Base-by-base conservation (phyloP, 2,329 filamentous ascomycete species). In the Chaetomium strumarium region DNA sequence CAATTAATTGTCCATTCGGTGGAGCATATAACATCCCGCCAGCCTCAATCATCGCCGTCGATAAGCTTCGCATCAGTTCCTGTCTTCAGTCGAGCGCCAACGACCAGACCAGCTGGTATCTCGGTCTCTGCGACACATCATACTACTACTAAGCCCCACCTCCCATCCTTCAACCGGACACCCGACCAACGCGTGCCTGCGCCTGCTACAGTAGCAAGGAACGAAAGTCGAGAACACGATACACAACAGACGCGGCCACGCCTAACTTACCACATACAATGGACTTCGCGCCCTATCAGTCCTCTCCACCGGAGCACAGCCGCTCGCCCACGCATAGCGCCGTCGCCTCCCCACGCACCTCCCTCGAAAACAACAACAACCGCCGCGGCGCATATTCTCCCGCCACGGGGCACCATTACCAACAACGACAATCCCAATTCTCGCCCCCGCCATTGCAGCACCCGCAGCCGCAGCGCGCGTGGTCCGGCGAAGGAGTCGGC, bases 281-380 rank as follows among this genome's bases (percentile, higher is more conserved):
- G 88, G 88, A 96, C 74, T 99, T 97, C 69, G 93, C 93, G 42
- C 93, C 93, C 36, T 99, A 97, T 73, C 93, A 97, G 75, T 92
- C 92, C 70, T 86, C 86, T 45, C 86, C 87, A 14, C 93, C 93
- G 10, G 91, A 97, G 73, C 79, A 86, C 64, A 83, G 86, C 48
- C 79, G 90, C 67, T 95, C 89, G 17, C 89, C 90, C 48, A 79
- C 84, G 11, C 72, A 68, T 51, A 71, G 72, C 58, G 64, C 64
- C 55, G 60, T 66, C 49, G 62, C 72, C 10, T 81, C 78, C 29
- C 79, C 80, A 19, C 81, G 74, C 60, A 69, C 75, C 60, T 80
- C 86, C 67, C 70, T 84, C 75, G 69, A 83, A 67, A 68, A 76
- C 69, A 36, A 17, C 47, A 71, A 38, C 51, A 12, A 69, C 47